Evolutionary conservation across 2,329 filamentous ascomycete genomes (phyloP), one percentile per base, ranked within the genome.

Genomic region (Microsporum canis): DNA sequence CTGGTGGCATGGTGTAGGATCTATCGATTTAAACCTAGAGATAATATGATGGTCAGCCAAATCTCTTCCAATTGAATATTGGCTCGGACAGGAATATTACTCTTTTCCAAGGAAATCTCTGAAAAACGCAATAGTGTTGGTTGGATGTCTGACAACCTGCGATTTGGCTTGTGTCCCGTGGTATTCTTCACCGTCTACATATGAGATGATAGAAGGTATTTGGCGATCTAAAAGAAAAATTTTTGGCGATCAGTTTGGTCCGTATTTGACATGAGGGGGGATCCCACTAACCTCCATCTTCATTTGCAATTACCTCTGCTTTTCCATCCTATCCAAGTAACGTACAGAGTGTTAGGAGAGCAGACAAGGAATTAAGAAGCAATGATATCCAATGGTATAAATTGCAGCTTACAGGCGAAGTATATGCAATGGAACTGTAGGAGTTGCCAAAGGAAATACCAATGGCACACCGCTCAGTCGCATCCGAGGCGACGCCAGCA

Each of bases 361-460:
- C 5, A 34, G 12, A 59, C 49, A 59, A 49, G n/a, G 27, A 38
- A 17, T 7, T n/a, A 23, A 47, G 14, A 6, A 39, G 8, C 14
- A 5, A 8, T 2, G 27, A 12, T 31, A 2, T 6, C 31, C 45
- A 31, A 51, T 51, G 23, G 43, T 43, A 29, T 29, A 6, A n/a
- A 31, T 51, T 55, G 38, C 33, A 56, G 70, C 79, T 66, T 75
- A 84, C 82, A 65, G 76, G 76, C 64, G 87, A 84, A 55, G 91
- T 95, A 74, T 86, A 91, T 69, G 92, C 92, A 78, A 99, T 96
- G 63, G 91, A 96, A 79, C 90, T 95, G 85, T 96, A 95, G 64
- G 91, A 91, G 81, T 97, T 99, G 78, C 94, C 94, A 81, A 97
- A 96, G 68, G 91, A 88, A 73, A 99, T 91, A 75, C 94, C 94